phyloP scores from a whole-genome alignment of 192 early-diverging fungal genomes.

The Pilaira anomala region DNA sequence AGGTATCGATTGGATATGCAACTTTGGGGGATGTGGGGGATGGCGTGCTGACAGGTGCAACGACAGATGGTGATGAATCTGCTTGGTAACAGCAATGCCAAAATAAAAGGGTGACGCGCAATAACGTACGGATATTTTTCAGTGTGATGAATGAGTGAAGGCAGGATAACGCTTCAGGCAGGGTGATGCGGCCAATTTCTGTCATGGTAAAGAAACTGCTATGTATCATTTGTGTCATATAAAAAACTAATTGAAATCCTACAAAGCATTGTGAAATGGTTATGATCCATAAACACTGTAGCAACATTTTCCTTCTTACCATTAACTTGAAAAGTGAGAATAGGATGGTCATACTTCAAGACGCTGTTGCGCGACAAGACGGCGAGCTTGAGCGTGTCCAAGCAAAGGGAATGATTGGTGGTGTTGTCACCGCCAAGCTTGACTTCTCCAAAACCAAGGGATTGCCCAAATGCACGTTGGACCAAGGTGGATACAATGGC shows the following conservation, averaged over 20 bases:
- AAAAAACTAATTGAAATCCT: conserved; percentile 21
- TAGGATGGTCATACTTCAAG: conserved; percentile 18
- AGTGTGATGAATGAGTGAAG: conserved; percentile 29
- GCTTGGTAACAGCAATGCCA: conserved; percentile 26
- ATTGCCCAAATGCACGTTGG: conserved; percentile 21
- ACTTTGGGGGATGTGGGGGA: conserved; percentile 9
- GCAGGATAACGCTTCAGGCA: conserved; percentile 25
- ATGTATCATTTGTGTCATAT: conserved; percentile 33
- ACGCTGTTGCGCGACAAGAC: conserved; percentile 19
- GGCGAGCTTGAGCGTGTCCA: conserved; percentile 24
- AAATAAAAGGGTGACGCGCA: conserved; percentile 22
- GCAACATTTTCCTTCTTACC: conserved; percentile 22
- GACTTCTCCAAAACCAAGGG: conserved; percentile 23
- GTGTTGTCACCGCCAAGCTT: conserved; percentile 20
- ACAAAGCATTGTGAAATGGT: conserved; percentile 22
- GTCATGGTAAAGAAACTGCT: conserved; percentile 25
- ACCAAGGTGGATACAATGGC: conserved; percentile 26
- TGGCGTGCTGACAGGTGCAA: conserved; percentile 10
- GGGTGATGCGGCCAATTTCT: conserved; percentile 25
- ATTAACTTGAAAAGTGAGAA: conserved; percentile 28
- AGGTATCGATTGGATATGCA: conserved; percentile 23
- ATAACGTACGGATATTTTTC: conserved; percentile 20
- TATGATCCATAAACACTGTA: conserved; percentile 21
- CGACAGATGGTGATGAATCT: conserved; percentile 11
- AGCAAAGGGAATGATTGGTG: conserved; percentile 21